Base-by-base conservation (phyloP, 495 filamentous ascomycete genomes). In the Durotheca rogersii region DNA sequence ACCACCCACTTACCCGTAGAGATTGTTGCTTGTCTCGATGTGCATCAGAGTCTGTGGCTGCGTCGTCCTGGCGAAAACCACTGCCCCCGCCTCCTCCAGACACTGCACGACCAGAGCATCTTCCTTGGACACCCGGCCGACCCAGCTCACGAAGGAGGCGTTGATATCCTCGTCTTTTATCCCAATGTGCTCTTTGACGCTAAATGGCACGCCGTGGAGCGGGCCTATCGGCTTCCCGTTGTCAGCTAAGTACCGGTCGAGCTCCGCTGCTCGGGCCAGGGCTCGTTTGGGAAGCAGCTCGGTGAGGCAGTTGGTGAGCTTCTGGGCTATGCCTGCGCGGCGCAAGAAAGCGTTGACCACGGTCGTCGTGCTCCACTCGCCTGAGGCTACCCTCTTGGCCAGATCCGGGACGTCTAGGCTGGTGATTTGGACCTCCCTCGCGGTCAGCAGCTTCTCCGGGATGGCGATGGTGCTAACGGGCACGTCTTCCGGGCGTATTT, bases 121-220 rank as follows among this genome's bases (percentile, higher is more conserved):
- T 7, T 72, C 62, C 0, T 63, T 41, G 0, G 65, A 62, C 0
- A 68, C 56, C 7, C 49, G 58, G 20, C 69, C 74, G 12, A 74
- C 67, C 72, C 73, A 80, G 5, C 60, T 23, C 2, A 77, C 64
- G 51, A 70, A 81, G 7, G 72, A 75, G 0, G 65, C 73, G 55
- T 80, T 77, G 3, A 66, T 23, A 41, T 72, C 72, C 6, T 80
- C 65, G 2, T 75, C 82, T 54, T 81, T 71, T 18, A 89, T 75
- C 19, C 72, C 72, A 42, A 86, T 72, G 44, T 81, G 73, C 60
- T 88, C 85, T 64, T 89, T 89, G 7, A 87, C 73, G 16, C 77
- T 82, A 17, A 88, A 80, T 0, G 85, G 85, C 6, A 89, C 49
- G 12, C 85, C 85, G 48, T 89, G 85, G 0, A 89, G 67, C 2